Percentiles rank a stretch among this genome's conserved stretches.
Evolutionary conservation across 2,329 filamentous ascomycete species (phyloP).

Genomic region (Nemania diffusa): DNA sequence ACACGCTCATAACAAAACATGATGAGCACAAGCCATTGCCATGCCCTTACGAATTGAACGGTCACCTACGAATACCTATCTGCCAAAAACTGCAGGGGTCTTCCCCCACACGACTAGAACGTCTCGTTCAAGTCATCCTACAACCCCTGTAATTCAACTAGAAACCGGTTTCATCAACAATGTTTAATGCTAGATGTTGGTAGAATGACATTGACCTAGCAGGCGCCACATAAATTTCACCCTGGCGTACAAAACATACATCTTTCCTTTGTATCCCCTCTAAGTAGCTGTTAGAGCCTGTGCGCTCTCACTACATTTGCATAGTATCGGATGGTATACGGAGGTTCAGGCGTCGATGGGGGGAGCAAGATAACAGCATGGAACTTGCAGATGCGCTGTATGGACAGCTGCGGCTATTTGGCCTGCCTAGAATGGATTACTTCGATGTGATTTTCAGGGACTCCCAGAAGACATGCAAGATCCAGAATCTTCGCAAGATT

Average conservation of each 20-base stretch:
- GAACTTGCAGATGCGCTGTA: constrained; percentile 10
- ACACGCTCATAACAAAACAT: constrained; percentile 1
- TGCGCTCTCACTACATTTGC: constrained; percentile 29
- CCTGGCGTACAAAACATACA: constrained; percentile 18
- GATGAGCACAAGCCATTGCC: constrained; percentile 11
- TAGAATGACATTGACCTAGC: constrained; percentile 25
- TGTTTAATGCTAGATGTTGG: constrained; percentile 28
- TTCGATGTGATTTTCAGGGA: constrained; percentile 25
- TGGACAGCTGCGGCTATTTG: constrained; percentile 19
- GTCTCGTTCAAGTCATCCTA: constrained; percentile 14
- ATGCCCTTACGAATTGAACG: constrained; percentile 37
- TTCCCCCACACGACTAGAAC: constrained; percentile 4
- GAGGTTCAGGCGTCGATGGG: constrained; percentile 38
- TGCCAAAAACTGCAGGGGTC: constrained; percentile 18
- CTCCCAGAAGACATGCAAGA: constrained; percentile 23
- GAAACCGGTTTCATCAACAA: constrained; percentile 23
- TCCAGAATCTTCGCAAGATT: constrained; percentile 25
- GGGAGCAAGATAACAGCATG: constrained; percentile 25
- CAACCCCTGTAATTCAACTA: constrained; percentile 20
- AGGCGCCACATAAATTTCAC: constrained; percentile 19
- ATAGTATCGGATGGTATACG: constrained; percentile 37
- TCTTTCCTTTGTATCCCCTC: constrained; percentile 33
- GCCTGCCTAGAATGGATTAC: constrained; percentile 21
- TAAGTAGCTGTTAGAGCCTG: constrained; percentile 15
- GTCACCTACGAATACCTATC: constrained; percentile 29